Percentiles rank a stretch among this genome's conserved stretches.
Evolutionary conservation across 441 rosid genomes (phyloP).

Genomic region (Syzygium malaccense): DNA sequence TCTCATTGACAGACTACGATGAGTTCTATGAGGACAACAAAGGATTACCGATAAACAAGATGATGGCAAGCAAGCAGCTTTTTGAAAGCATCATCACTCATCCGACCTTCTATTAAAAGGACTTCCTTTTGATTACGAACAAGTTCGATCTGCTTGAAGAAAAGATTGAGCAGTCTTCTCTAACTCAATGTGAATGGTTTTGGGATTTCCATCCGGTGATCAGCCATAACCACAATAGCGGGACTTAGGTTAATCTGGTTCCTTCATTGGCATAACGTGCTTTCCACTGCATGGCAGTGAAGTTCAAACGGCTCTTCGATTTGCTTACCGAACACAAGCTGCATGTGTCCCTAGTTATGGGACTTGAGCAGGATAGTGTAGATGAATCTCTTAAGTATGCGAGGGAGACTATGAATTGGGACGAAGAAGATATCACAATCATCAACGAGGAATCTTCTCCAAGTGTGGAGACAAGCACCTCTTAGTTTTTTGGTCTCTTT

Average conservation of each 20-base stretch:
- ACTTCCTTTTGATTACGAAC: slow-evolving; percentile 47
- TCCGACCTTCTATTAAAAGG: slow-evolving; percentile 35
- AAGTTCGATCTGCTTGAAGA: slow-evolving; percentile 52
- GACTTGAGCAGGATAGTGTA: slow-evolving; percentile 43
- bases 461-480: slow-evolving; percentile 50
- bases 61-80: slow-evolving; percentile 46
- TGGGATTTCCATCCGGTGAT: slow-evolving; percentile 44
- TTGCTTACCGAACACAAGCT: slow-evolving; percentile 36
- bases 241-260: slow-evolving; percentile 9
- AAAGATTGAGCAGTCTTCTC: slow-evolving; percentile 39
- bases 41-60: slow-evolving; percentile 45
- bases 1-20: slow-evolving; percentile 43
- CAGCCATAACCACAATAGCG: slow-evolving; percentile 27
- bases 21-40: slow-evolving; percentile 28
- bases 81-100: slow-evolving; percentile 37
- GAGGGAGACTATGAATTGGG: slow-evolving; percentile 44
- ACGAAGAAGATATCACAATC: background rate
- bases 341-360: slow-evolving; percentile 35
- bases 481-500: slow-evolving; percentile 1
- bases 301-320: slow-evolving; percentile 47
- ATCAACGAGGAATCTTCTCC: slow-evolving; percentile 31
- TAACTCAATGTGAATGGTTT: slow-evolving; percentile 53
- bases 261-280: slow-evolving; percentile 46
- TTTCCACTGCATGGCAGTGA: slow-evolving; percentile 38
- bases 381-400: slow-evolving; percentile 40